Percentiles rank a stretch among this genome's conserved stretches.
These are phyloP conservation scores for Cryptosporidium ryanae DNA, from an alignment of 169 alveolate species.

Conservation along the genomic window DNA sequence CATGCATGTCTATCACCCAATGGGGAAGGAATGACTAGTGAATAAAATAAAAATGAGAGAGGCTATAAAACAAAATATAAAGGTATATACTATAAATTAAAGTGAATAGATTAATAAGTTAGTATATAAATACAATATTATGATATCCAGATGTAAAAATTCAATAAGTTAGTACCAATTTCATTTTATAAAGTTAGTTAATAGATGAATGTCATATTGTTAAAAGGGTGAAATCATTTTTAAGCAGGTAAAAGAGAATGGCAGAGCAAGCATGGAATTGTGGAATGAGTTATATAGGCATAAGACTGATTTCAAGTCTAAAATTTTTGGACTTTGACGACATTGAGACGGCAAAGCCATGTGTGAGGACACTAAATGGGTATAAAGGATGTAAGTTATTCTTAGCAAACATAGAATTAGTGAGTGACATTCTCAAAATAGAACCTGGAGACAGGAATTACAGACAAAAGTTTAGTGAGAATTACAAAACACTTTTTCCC, in stretches of 20 bases:
- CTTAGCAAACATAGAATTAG: slow-evolving; percentile 41
- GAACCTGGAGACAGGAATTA: slow-evolving; percentile 29
- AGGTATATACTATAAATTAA: neutral
- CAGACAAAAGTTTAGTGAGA: slow-evolving; percentile 35
- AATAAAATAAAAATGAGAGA: neutral
- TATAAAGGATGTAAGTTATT: slow-evolving; percentile 59
- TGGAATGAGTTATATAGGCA: slow-evolving; percentile 32
- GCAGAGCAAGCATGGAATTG: slow-evolving; percentile 4
- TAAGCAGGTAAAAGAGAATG: neutral
- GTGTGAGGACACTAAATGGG: slow-evolving; percentile 55
- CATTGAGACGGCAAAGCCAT: slow-evolving; percentile 58
- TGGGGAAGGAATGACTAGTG: slow-evolving; percentile 22
- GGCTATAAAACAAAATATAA: neutral
- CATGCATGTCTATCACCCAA: slow-evolving; percentile 71
- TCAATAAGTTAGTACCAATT: neutral
- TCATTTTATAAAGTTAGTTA: neutral
- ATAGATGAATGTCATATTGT: neutral
- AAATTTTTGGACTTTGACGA: slow-evolving; percentile 65
- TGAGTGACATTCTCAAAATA: slow-evolving; percentile 37
- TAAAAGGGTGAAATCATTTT: neutral
- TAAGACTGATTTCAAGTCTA: slow-evolving; percentile 46
- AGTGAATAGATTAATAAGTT: neutral
- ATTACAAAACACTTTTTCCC: slow-evolving; percentile 57
- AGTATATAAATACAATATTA: neutral
- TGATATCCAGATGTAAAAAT: neutral